phyloP scores from a whole-genome alignment of 495 filamentous ascomycete species.

The Annulohypoxylon moriforme region DNA sequence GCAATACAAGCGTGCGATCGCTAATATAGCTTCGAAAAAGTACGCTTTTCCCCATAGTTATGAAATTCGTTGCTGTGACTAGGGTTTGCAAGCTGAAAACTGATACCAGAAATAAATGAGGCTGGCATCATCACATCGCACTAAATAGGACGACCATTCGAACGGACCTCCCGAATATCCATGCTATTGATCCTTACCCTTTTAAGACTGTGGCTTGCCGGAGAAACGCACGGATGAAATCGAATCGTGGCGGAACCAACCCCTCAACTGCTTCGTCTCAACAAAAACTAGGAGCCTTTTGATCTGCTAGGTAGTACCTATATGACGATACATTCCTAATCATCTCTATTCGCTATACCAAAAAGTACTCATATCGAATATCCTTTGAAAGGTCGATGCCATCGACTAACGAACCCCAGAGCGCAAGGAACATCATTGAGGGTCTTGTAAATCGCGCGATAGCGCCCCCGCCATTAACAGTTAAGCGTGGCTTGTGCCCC shows the following conservation, averaged over 20 bases:
- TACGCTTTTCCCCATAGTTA: background rate
- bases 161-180: constrained; percentile 12
- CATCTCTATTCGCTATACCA: background rate
- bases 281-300: background rate
- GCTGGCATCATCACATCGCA: constrained; percentile 7
- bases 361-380: background rate
- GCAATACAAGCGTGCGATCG: too few species aligned
- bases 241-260: constrained; percentile 28
- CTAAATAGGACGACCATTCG: constrained; percentile 12
- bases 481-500: background rate
- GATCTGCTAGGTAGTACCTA: too few species aligned
- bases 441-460: background rate
- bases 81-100: background rate
- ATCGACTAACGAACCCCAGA: background rate
- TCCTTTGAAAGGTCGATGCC: background rate
- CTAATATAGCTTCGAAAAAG: background rate
- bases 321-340: background rate
- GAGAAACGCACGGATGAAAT: constrained; percentile 11
- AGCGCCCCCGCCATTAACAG: background rate
- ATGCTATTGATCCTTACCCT: constrained; percentile 10
- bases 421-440: background rate
- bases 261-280: background rate
- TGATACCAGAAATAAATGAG: constrained; percentile 17
- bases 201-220: constrained; percentile 30
- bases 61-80: background rate